Conservation (phyloP, 1,284 basidiomycete genomes). For the Apiotrichum brassicae region DNA sequence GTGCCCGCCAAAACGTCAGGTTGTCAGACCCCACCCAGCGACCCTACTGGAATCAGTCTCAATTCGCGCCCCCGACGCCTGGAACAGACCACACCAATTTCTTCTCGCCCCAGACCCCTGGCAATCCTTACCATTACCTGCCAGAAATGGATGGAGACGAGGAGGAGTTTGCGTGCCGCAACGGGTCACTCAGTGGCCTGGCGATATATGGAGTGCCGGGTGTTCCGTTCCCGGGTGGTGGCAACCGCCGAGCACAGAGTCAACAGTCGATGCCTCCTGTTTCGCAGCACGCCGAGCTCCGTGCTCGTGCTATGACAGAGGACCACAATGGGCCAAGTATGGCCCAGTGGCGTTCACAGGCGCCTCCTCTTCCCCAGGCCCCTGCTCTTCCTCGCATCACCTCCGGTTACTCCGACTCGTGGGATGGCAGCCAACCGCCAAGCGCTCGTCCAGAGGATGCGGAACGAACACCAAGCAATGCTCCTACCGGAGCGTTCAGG, state of each 20-base stretch:
- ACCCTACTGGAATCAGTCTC: slow-evolving; percentile 25
- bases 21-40: slow-evolving; percentile 23
- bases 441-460: slow-evolving; percentile 7
- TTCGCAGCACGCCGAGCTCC: slow-evolving; percentile 49
- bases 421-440: slow-evolving; percentile 12
- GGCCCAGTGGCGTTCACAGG: slow-evolving; percentile 59
- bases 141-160: slow-evolving; percentile 24
- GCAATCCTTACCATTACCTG: not conserved
- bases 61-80: slow-evolving; percentile 39
- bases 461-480: not conserved
- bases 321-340: slow-evolving; percentile 61
- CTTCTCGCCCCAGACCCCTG: slow-evolving; percentile 9
- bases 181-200: slow-evolving; percentile 48
- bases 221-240: slow-evolving; percentile 50
- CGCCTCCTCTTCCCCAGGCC: slow-evolving; percentile 52
- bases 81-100: slow-evolving; percentile 30
- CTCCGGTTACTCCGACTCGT: slow-evolving; percentile 34
- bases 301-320: slow-evolving; percentile 62
- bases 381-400: slow-evolving; percentile 31
- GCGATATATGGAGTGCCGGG: slow-evolving; percentile 49
- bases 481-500: slow-evolving; percentile 13
- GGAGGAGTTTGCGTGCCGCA: slow-evolving; percentile 14
- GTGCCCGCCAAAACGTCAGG: slow-evolving; percentile 16
- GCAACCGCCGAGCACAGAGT: slow-evolving; percentile 51
- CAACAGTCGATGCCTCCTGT: slow-evolving; percentile 54